A percentile compares a stretch with the other conserved stretches of the same genome.
Conservation (phyloP, 2,329 filamentous ascomycete species). For the Talaromyces marneffei region DNA sequence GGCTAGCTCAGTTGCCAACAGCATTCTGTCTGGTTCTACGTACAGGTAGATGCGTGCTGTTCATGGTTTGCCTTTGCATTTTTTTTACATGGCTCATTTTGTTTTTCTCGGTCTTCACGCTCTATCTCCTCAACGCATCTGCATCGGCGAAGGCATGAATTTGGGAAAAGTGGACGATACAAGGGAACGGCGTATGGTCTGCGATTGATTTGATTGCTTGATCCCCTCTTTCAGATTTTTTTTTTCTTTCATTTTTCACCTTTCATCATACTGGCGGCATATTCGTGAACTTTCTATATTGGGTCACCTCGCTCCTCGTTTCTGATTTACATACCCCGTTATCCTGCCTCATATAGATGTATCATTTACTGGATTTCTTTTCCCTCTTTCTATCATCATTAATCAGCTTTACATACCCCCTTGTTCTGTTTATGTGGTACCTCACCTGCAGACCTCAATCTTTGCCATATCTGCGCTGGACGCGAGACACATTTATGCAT, state of each 20-base stretch:
- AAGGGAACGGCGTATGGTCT: slow-evolving; percentile 12
- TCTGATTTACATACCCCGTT: slow-evolving; percentile 32
- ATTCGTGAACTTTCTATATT: neutral
- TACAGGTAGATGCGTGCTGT: slow-evolving; percentile 26
- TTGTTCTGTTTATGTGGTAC: slow-evolving; percentile 18
- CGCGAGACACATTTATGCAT: slow-evolving; percentile 14
- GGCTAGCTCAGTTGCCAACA: slow-evolving; percentile 75
- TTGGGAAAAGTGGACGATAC: slow-evolving; percentile 10
- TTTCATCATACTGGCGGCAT: slow-evolving; percentile 9
- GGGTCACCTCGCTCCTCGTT: slow-evolving; percentile 5
- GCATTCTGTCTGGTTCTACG: slow-evolving; percentile 62
- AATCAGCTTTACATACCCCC: slow-evolving; percentile 20
- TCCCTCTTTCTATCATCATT: slow-evolving; percentile 26
- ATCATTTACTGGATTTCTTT: slow-evolving; percentile 21
- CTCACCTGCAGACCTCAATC: slow-evolving; percentile 13
- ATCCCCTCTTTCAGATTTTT: neutral
- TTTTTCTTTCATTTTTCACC: neutral
- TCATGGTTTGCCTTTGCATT: neutral
- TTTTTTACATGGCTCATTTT: neutral
- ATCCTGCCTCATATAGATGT: slow-evolving; percentile 33
- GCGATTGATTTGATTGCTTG: neutral
- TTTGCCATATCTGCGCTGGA: slow-evolving; percentile 16
- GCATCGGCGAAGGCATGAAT: slow-evolving; percentile 8
- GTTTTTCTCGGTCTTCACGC: slow-evolving; percentile 6
- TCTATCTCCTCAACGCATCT: slow-evolving; percentile 13